These are phyloP conservation scores for Phaeosphaeriaceae sp. DNA, from an alignment of 2,329 filamentous ascomycete species.

Conservation along the genomic window DNA sequence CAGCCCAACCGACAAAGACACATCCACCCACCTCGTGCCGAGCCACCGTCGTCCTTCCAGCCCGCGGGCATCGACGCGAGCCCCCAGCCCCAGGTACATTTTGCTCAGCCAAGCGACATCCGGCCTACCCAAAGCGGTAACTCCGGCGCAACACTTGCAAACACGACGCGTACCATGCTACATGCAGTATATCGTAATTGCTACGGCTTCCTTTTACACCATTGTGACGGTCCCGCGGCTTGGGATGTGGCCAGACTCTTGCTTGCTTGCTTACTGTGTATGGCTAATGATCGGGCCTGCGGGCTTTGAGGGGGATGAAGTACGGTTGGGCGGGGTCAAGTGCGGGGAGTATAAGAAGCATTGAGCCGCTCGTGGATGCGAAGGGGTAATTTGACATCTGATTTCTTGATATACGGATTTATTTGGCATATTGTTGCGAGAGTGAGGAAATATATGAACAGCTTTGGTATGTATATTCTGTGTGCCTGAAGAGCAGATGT, in stretches of 20 bases:
- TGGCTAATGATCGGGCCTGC: slow-evolving; percentile 1
- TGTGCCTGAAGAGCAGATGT: background rate
- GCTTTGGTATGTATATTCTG: background rate
- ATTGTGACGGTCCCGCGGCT: slow-evolving; percentile 7
- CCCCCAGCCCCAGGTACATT: background rate
- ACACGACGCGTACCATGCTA: slow-evolving; percentile 6
- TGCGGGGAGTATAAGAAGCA: background rate
- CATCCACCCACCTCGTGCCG: background rate
- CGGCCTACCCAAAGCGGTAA: slow-evolving; percentile 3
- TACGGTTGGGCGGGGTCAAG: background rate
- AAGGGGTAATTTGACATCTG: background rate
- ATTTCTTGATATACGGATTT: background rate
- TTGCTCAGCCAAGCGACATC: background rate
- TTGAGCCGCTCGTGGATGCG: background rate
- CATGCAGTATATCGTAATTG: slow-evolving; percentile 26
- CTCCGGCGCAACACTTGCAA: background rate
- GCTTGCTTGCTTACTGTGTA: too few species aligned
- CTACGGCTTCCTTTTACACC: background rate
- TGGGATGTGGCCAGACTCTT: background rate
- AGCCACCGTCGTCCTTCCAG: background rate
- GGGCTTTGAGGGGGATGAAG: background rate
- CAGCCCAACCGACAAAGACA: background rate
- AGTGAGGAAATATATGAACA: background rate
- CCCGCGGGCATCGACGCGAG: background rate
- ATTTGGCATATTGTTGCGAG: background rate